Evolutionary conservation across 768 basidiomycete genomes (phyloP).

Genomic region (Butyriboletus loyo): DNA sequence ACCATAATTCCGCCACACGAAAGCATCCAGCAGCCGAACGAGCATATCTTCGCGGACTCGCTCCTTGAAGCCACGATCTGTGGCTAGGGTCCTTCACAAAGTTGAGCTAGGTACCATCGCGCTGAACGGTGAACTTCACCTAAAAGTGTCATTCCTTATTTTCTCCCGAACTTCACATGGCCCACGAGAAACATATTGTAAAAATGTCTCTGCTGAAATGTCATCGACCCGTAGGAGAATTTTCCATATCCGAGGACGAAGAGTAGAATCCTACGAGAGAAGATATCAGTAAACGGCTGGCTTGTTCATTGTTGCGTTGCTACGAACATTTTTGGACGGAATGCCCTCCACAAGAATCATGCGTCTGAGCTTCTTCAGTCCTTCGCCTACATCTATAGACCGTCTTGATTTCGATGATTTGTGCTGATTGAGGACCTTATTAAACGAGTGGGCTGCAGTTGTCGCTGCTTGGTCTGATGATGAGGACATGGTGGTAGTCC

Average conservation of each 20-base stretch:
- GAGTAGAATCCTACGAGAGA: slow-evolving; percentile 61
- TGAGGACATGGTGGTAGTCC: slow-evolving; percentile 21
- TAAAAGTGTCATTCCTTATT: slow-evolving; percentile 95
- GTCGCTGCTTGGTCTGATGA: slow-evolving; percentile 27
- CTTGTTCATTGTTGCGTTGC: background rate
- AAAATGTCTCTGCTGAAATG: slow-evolving; percentile 69
- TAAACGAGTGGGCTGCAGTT: slow-evolving; percentile 68
- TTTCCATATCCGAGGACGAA: slow-evolving; percentile 94
- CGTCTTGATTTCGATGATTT: slow-evolving; percentile 65
- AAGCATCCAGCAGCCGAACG: slow-evolving; percentile 93
- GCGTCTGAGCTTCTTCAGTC: slow-evolving; percentile 79
- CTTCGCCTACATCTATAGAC: slow-evolving; percentile 70
- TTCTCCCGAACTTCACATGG: slow-evolving; percentile 88
- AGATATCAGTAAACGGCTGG: background rate
- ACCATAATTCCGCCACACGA: slow-evolving; percentile 96
- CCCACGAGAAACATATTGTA: slow-evolving; percentile 76
- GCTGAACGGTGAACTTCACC: slow-evolving; percentile 43
- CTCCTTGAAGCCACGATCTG: slow-evolving; percentile 96
- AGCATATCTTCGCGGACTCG: slow-evolving; percentile 97
- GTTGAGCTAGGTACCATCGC: background rate
- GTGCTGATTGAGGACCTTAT: slow-evolving; percentile 73
- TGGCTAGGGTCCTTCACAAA: slow-evolving; percentile 71
- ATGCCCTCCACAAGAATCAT: slow-evolving; percentile 91
- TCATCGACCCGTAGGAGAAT: slow-evolving; percentile 82
- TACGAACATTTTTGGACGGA: slow-evolving; percentile 70